Evolutionary conservation across 305 asterid genomes (phyloP).

Genomic region (Salvia sclarea): DNA sequence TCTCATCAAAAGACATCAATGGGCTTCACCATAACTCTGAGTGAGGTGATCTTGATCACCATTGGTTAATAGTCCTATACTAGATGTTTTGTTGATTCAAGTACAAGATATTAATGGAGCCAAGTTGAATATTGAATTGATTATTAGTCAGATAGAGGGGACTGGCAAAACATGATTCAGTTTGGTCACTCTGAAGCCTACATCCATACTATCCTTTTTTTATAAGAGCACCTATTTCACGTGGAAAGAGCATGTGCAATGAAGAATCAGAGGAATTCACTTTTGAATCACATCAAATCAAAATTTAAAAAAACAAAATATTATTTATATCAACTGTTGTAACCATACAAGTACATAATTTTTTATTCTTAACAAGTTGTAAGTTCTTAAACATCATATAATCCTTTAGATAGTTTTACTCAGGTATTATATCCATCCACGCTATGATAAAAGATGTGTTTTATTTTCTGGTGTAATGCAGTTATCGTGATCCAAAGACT

Average conservation of each 20-base stretch:
- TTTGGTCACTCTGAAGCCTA: neutral
- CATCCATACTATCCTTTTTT: neutral
- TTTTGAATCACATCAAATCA: neutral
- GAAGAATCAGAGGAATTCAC: too few species aligned
- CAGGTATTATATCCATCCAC: slow-evolving; percentile 9
- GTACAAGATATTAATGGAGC: neutral
- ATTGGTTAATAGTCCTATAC: neutral
- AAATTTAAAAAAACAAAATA: neutral
- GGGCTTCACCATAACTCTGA: slow-evolving; percentile 4
- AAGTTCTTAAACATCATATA: slow-evolving; percentile 21
- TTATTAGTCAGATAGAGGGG: neutral
- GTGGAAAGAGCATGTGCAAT: neutral
- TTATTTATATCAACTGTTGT: neutral
- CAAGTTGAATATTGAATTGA: neutral
- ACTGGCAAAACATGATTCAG: neutral
- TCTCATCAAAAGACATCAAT: neutral
- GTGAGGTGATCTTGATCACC: slow-evolving; percentile 1
- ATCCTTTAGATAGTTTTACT: neutral
- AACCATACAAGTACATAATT: neutral
- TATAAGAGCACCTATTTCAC: neutral
- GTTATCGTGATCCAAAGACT: slow-evolving; percentile 90
- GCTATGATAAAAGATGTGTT: slow-evolving; percentile 9
- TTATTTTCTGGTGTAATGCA: slow-evolving; percentile 33
- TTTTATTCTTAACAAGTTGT: neutral
- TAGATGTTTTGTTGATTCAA: neutral